Evolutionary conservation across 768 basidiomycete genomes (phyloP).

Genomic region (Boletellus ananas): DNA sequence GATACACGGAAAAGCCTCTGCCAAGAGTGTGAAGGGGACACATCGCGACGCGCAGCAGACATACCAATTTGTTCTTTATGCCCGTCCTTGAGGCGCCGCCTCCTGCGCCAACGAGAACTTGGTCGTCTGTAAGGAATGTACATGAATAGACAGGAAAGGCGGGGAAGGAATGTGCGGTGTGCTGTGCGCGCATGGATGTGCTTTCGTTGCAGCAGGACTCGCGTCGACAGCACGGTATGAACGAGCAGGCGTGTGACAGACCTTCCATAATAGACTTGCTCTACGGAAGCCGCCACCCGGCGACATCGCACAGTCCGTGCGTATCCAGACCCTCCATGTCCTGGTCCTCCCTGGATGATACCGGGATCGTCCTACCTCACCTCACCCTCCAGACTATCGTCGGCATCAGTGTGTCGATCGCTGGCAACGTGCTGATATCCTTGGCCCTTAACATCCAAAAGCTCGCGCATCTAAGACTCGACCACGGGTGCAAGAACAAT

Average conservation of each 20-base stretch:
- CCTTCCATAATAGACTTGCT: conserved; percentile 9
- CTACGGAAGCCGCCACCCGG: background rate
- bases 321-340: conserved; percentile 12
- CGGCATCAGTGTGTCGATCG: conserved; percentile 79
- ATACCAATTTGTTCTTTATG: conserved; percentile 90
- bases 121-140: conserved; percentile 68
- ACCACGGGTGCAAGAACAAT: conserved; percentile 32
- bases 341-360: conserved; percentile 12
- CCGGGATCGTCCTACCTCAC: conserved; percentile 46
- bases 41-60: background rate
- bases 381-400: conserved; percentile 56
- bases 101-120: conserved; percentile 84
- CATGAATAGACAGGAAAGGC: conserved; percentile 88
- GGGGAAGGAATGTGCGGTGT: conserved; percentile 71
- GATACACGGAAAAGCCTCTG: conserved; percentile 70
- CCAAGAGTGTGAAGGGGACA: conserved; percentile 5
- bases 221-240: background rate
- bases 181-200: conserved; percentile 67
- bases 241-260: conserved; percentile 16
- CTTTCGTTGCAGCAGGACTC: no score
- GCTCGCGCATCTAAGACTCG: conserved; percentile 75
- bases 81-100: conserved; percentile 83
- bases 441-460: conserved; percentile 92
- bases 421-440: conserved; percentile 85
- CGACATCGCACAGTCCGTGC: background rate